Conservation (phyloP, 225 moss, liverwort and hornwort species). For the Bryum argenteum region DNA sequence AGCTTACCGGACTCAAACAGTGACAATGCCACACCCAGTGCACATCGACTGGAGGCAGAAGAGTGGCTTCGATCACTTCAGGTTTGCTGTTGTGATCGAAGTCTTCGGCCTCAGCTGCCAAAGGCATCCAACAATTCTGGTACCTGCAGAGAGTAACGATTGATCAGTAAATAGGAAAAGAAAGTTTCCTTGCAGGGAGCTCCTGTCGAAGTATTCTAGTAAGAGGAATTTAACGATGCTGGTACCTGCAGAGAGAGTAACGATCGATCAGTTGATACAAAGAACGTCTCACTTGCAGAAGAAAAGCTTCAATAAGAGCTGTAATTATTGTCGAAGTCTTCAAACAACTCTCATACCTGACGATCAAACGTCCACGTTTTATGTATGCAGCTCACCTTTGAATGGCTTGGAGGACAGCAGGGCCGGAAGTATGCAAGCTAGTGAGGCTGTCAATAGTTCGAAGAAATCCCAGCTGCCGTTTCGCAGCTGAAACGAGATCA, state of each 20-base stretch:
- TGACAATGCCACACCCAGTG: conserved; percentile 99
- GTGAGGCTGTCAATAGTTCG: conserved; percentile 78
- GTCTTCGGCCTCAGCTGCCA: conserved; percentile 58
- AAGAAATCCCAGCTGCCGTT: conserved; percentile 82
- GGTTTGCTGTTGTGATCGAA: neutral
- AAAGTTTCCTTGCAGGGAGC: neutral
- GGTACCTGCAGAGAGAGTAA: too few relatives aligned
- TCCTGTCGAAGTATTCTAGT: neutral
- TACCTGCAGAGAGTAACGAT: conserved; percentile 43
- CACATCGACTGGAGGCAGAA: conserved; percentile 83
- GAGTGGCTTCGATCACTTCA: conserved; percentile 25
- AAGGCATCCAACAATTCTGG: conserved; percentile 78
- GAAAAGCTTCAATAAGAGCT: too few relatives aligned
- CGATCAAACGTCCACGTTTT: too few relatives aligned
- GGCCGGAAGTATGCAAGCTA: conserved; percentile 63
- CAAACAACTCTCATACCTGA: too few relatives aligned
- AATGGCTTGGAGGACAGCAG: conserved; percentile 66
- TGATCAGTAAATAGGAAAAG: too few relatives aligned
- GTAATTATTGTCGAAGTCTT: too few relatives aligned
- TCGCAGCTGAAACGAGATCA: conserved; percentile 70
- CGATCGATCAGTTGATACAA: too few relatives aligned
- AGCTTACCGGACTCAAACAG: conserved; percentile 76
- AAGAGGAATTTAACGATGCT: neutral
- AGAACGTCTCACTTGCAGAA: too few relatives aligned
- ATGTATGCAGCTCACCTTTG: conserved; percentile 49